Evolutionary conservation across 192 early-diverging fungal species (phyloP).

Genomic region (Phlyctochytrium arcticum): DNA sequence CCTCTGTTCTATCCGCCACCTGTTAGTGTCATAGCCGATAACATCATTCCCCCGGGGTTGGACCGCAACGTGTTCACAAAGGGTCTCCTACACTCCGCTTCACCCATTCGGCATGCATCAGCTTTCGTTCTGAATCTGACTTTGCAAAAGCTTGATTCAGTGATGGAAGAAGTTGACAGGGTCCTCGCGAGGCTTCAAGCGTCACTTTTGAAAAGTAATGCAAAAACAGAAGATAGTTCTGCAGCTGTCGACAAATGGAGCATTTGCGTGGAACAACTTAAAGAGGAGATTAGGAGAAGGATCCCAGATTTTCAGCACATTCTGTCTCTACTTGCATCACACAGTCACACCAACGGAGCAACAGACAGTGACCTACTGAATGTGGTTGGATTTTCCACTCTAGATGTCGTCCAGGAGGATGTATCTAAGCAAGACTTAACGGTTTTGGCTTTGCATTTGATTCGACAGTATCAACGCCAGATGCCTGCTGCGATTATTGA

Average conservation of each 20-base stretch:
- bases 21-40: conserved; percentile 56
- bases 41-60: conserved; percentile 61
- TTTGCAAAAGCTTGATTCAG: conserved; percentile 60
- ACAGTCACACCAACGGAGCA: background rate
- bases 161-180: too few species aligned
- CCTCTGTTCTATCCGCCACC: conserved; percentile 51
- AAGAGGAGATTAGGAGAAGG: conserved; percentile 56
- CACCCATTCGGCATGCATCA: conserved; percentile 61
- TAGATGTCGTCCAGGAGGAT: too few species aligned
- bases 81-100: conserved; percentile 61
- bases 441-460: conserved; percentile 52
- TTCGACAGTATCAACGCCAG: conserved; percentile 64
- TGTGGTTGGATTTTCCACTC: too few species aligned
- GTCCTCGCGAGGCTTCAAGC: conserved; percentile 5
- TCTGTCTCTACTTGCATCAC: conserved; percentile 38
- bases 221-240: background rate
- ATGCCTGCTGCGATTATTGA: conserved; percentile 64
- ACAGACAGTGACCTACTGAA: background rate
- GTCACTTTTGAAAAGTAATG: background rate
- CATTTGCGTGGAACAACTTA: conserved; percentile 7
- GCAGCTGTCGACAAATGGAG: conserved; percentile 16
- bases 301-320: conserved; percentile 71
- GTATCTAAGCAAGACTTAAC: too few species aligned
- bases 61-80: conserved; percentile 50
- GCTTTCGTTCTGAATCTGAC: conserved; percentile 51